Conservation (phyloP, 2,329 filamentous ascomycete genomes). For the Septoria linicola region DNA sequence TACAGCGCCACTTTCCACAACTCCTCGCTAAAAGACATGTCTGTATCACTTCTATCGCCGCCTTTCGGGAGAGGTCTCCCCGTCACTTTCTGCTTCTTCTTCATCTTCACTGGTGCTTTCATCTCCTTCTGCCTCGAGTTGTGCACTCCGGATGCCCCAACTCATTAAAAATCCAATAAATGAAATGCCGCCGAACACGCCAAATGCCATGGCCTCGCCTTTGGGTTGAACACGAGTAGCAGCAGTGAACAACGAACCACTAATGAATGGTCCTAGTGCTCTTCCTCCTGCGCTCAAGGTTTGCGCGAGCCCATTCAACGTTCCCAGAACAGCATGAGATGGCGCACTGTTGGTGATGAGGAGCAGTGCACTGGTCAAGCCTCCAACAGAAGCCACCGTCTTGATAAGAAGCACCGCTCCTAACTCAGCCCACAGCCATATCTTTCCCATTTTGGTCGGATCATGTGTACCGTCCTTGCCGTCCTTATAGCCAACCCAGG, state of each 20-base stretch:
- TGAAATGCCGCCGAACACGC: slow-evolving; percentile 79
- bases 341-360: slow-evolving; percentile 92
- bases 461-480: slow-evolving; percentile 48
- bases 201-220: slow-evolving; percentile 83
- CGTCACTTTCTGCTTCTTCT: slow-evolving; percentile 37
- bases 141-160: slow-evolving; percentile 68
- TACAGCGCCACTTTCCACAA: slow-evolving; percentile 6
- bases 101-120: slow-evolving; percentile 47
- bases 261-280: slow-evolving; percentile 83
- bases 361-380: slow-evolving; percentile 82
- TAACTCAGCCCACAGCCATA: slow-evolving; percentile 78
- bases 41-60: slow-evolving; percentile 2
- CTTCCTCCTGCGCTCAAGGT: slow-evolving; percentile 88
- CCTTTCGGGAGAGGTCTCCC: slow-evolving; percentile 16
- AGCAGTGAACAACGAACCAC: slow-evolving; percentile 80
- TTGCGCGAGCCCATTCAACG: slow-evolving; percentile 89
- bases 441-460: slow-evolving; percentile 56
- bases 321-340: slow-evolving; percentile 79
- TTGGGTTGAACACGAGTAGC: slow-evolving; percentile 71
- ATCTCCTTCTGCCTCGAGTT: slow-evolving; percentile 58
- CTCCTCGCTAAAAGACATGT: slow-evolving; percentile 12
- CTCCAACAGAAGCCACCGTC: slow-evolving; percentile 85
- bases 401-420: slow-evolving; percentile 79
- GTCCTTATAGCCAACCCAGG: slow-evolving; percentile 78
- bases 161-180: slow-evolving; percentile 78